Evolutionary conservation across 139 green algal species (phyloP).

Genomic region (Desmodesmus armatus): DNA sequence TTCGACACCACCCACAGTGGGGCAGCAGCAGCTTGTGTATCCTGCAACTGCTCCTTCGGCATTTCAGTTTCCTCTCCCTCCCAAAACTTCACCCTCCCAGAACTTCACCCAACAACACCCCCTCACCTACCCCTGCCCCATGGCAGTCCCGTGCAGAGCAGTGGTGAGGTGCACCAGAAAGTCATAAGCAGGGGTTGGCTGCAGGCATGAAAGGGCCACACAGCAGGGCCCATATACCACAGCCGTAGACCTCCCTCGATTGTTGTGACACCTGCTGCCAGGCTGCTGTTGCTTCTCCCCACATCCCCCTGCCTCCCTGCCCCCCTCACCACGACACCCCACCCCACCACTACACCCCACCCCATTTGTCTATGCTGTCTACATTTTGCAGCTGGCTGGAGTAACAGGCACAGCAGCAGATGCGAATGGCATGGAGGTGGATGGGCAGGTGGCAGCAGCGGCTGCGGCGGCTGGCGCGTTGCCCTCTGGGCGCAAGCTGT

Average conservation of each 20-base stretch:
- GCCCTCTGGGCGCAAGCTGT: conserved; percentile 33
- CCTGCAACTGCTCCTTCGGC: not conserved
- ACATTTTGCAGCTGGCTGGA: not conserved
- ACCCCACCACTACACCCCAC: too few relatives aligned
- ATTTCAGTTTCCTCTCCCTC: not conserved
- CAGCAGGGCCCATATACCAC: too few relatives aligned
- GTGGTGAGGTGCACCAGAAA: not conserved
- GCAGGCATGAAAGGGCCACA: not conserved
- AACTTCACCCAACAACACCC: not conserved
- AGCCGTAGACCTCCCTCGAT: too few relatives aligned
- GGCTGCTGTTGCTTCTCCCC: too few relatives aligned
- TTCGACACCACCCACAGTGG: not conserved
- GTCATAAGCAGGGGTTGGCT: not conserved
- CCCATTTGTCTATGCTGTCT: too few relatives aligned
- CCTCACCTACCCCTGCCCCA: not conserved
- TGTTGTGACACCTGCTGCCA: too few relatives aligned
- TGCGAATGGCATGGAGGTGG: conserved; percentile 52
- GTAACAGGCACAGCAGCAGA: conserved; percentile 13
- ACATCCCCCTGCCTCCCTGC: too few relatives aligned
- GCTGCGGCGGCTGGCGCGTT: not conserved
- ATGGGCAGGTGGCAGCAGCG: conserved; percentile 30
- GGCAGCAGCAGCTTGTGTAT: not conserved
- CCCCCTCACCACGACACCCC: too few relatives aligned
- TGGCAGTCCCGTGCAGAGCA: not conserved
- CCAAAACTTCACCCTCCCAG: too few relatives aligned